A percentile compares a stretch with the other conserved stretches of the same genome.
These are phyloP conservation scores for Neoscytalidium dimidiatum DNA, from an alignment of 2,329 filamentous ascomycete species.

Conservation along the genomic window DNA sequence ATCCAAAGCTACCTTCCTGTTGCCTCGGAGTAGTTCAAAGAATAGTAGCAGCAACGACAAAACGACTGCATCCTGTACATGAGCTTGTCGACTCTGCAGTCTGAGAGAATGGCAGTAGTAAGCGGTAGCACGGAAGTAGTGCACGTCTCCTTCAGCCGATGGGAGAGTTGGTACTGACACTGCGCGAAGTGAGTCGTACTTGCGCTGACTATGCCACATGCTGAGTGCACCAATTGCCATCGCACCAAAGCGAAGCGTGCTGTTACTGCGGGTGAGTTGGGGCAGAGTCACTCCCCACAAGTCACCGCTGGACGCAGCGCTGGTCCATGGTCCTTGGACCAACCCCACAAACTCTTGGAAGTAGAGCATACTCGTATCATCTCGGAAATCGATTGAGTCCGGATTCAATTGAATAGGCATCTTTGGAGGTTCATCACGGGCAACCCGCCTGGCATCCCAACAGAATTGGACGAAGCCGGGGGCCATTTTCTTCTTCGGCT, in stretches of 20 bases:
- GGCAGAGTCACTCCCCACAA: neutral
- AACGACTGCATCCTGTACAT: neutral
- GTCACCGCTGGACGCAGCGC: neutral
- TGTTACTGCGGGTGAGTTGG: neutral
- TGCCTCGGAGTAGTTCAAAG: slow-evolving; percentile 6
- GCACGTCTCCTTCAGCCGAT: neutral
- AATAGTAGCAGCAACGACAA: neutral
- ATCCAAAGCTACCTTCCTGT: neutral
- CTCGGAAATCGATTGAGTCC: neutral
- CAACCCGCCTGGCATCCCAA: neutral
- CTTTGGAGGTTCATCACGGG: neutral
- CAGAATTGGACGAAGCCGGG: neutral
- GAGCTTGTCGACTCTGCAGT: neutral
- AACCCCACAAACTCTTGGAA: neutral
- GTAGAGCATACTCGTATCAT: neutral
- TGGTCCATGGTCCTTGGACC: neutral
- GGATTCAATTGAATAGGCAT: neutral
- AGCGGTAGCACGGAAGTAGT: neutral
- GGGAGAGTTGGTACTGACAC: neutral
- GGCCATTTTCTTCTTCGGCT: neutral
- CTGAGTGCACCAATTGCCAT: neutral
- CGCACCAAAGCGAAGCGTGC: neutral
- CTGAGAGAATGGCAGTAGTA: neutral
- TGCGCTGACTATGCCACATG: neutral
- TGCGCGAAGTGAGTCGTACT: neutral